Percentiles rank a stretch among this genome's conserved stretches.
Conservation (phyloP, 352 stramenopile species). For the Phytophthora fragariaefolia region DNA sequence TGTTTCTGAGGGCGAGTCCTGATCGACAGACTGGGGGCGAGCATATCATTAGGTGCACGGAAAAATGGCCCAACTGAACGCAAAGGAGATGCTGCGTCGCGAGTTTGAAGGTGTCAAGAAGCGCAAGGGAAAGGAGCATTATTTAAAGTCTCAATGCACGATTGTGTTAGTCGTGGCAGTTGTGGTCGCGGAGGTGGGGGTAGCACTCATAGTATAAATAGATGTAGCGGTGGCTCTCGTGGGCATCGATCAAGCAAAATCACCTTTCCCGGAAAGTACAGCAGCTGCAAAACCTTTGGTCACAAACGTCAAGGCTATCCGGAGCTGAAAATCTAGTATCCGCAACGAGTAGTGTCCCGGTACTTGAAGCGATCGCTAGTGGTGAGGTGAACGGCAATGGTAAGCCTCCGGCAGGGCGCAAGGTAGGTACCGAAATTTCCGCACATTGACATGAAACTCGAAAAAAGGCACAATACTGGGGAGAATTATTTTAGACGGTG, state of each 20-base stretch:
- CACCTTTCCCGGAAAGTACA: neutral
- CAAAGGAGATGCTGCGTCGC: neutral
- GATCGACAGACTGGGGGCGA: slow-evolving; percentile 18
- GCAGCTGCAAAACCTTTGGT: neutral
- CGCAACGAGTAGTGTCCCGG: neutral
- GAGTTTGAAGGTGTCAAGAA: slow-evolving; percentile 18
- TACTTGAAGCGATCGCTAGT: too few relatives aligned
- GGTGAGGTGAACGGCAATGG: too few relatives aligned
- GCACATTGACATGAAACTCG: too few relatives aligned
- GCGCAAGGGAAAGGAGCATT: slow-evolving; percentile 7
- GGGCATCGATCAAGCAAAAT: neutral
- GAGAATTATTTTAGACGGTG: too few relatives aligned
- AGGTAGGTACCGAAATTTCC: too few relatives aligned
- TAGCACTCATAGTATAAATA: neutral
- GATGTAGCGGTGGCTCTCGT: too few relatives aligned
- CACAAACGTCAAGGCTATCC: slow-evolving; percentile 4
- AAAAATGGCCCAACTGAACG: slow-evolving; percentile 3
- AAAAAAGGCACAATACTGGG: too few relatives aligned
- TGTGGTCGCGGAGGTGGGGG: neutral
- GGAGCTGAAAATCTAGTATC: neutral
- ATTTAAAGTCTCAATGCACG: slow-evolving; percentile 4
- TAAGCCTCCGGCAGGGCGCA: too few relatives aligned
- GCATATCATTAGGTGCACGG: slow-evolving; percentile 20
- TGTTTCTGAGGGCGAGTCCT: slow-evolving; percentile 18
- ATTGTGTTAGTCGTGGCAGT: neutral